Evolutionary conservation across 371 early-diverging fungal species (phyloP).

Genomic region (Lichtheimia ornata): DNA sequence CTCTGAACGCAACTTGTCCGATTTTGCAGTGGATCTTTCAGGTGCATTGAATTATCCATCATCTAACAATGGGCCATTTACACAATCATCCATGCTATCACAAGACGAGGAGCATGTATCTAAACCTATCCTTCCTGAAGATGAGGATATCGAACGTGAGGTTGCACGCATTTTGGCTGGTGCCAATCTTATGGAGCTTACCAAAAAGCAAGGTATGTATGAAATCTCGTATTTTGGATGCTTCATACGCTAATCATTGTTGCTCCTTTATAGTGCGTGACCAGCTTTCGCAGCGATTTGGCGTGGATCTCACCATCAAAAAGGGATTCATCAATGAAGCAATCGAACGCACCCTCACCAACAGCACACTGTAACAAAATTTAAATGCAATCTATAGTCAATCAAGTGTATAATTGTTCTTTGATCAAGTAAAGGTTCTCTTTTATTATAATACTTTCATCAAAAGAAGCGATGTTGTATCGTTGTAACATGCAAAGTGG

Average conservation of each 20-base stretch:
- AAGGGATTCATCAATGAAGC: slow-evolving; percentile 86
- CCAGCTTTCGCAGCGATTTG: slow-evolving; percentile 73
- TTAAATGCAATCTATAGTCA: neutral
- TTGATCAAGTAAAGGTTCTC: too few relatives aligned
- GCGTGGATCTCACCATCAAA: slow-evolving; percentile 76
- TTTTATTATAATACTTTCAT: too few relatives aligned
- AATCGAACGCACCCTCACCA: slow-evolving; percentile 57
- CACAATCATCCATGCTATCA: neutral
- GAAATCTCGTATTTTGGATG: too few relatives aligned
- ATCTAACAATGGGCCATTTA: neutral
- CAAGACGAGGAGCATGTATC: slow-evolving; percentile 4
- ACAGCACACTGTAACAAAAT: neutral
- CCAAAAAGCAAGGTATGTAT: slow-evolving; percentile 74
- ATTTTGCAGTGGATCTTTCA: slow-evolving; percentile 33
- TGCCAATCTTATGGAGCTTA: slow-evolving; percentile 78
- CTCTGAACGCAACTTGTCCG: slow-evolving; percentile 18
- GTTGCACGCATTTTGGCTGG: slow-evolving; percentile 75
- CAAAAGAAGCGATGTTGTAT: too few relatives aligned
- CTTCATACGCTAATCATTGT: neutral
- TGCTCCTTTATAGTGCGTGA: slow-evolving; percentile 67
- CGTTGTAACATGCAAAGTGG: too few relatives aligned
- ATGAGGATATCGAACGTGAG: slow-evolving; percentile 82
- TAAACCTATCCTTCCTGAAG: slow-evolving; percentile 67
- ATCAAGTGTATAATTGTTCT: neutral
- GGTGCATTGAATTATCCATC: slow-evolving; percentile 14